A percentile compares a stretch with the other conserved stretches of the same genome.
These are phyloP conservation scores for Candida michaelii DNA, from an alignment of 805 yeast species.

Conservation along the genomic window DNA sequence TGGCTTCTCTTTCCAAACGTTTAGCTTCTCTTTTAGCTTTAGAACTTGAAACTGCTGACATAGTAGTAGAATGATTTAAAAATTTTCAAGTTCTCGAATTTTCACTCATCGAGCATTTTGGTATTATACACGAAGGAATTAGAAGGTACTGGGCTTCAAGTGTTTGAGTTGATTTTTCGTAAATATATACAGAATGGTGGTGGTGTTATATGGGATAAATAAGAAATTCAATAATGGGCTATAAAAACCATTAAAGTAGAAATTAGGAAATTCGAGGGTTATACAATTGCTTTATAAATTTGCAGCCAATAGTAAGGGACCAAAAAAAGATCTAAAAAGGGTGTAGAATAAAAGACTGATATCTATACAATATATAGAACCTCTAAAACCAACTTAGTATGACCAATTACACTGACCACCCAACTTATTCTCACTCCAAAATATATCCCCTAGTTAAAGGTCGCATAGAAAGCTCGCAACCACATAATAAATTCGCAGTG, in stretches of 20 bases:
- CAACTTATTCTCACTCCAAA: no score
- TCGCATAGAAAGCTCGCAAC: neutral
- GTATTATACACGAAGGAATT: slow-evolving; percentile 2
- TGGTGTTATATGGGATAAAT: no score
- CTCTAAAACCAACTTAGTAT: no score
- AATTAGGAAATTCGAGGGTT: no score
- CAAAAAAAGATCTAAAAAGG: neutral
- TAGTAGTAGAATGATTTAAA: slow-evolving; percentile 5
- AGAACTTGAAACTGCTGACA: slow-evolving; percentile 66
- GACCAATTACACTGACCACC: no score
- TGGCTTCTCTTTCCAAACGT: slow-evolving; percentile 62
- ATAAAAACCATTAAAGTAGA: neutral
- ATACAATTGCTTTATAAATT: neutral
- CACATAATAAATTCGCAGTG: neutral
- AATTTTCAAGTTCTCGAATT: slow-evolving; percentile 7
- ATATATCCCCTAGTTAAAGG: neutral
- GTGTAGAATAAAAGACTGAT: no score
- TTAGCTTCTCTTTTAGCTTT: slow-evolving; percentile 98
- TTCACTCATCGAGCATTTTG: slow-evolving; percentile 4
- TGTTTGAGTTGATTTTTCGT: no score
- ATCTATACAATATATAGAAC: no score
- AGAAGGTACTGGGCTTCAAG: no score
- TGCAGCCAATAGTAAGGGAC: neutral
- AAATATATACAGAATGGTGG: no score
- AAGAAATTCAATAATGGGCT: neutral